Conservation (phyloP, 345 rosid species). For the Gossypium ekmanianum region DNA sequence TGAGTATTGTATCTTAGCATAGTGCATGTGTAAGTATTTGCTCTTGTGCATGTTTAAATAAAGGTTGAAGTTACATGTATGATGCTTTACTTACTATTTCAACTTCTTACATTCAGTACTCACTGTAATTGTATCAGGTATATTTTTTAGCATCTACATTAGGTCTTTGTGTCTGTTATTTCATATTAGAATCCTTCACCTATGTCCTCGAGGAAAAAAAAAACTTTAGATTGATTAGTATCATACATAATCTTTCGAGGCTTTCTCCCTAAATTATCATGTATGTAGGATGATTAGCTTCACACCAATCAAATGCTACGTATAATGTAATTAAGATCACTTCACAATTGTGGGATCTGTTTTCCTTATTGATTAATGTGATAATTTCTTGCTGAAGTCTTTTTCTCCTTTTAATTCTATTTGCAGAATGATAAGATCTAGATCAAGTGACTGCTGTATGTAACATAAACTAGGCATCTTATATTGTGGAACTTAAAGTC, state of each 20-base stretch:
- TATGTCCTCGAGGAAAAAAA: neutral
- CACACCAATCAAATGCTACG: neutral
- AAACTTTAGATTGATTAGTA: neutral
- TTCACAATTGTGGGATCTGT: neutral
- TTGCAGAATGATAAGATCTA: neutral
- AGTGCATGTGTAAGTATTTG: constrained; percentile 26
- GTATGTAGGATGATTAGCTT: constrained; percentile 5
- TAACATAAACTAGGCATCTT: neutral
- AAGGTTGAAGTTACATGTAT: constrained; percentile 24
- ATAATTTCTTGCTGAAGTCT: neutral
- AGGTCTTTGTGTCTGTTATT: constrained; percentile 11
- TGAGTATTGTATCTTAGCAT: constrained; percentile 9
- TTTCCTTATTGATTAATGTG: neutral
- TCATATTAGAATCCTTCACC: neutral
- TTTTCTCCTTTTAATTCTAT: neutral
- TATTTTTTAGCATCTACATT: constrained; percentile 18
- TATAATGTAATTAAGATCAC: constrained; percentile 4
- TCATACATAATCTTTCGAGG: neutral
- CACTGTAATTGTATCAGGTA: constrained; percentile 16
- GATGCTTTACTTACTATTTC: constrained; percentile 15
- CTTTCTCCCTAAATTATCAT: neutral
- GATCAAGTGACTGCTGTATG: neutral
- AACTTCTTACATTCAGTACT: constrained; percentile 16
- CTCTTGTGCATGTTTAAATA: constrained; percentile 19
- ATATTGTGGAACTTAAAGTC: neutral